Conservation (phyloP, 1,139 yeast genomes). For the Yamadazyma membranifaciens region DNA sequence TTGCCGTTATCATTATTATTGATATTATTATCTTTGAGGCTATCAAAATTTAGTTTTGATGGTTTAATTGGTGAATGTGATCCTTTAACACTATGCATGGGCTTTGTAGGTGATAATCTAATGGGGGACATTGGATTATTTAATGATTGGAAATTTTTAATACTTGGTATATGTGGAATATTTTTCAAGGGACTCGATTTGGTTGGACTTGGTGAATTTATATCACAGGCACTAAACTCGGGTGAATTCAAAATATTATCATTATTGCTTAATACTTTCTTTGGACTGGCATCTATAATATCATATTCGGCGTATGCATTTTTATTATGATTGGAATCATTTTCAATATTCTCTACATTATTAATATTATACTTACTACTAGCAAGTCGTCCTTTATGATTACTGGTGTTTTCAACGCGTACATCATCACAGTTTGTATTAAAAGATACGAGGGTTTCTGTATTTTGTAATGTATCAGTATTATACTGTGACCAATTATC, state of each 20-base stretch:
- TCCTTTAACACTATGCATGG: neutral
- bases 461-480: constrained; percentile 5
- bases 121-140: neutral
- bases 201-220: neutral
- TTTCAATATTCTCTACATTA: neutral
- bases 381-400: too few species aligned
- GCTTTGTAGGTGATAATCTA: constrained; percentile 3
- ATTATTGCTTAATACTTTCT: constrained; percentile 9
- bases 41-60: neutral
- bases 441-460: neutral
- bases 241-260: constrained; percentile 6
- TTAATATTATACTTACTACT: too few species aligned
- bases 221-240: neutral
- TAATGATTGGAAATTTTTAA: constrained; percentile 4
- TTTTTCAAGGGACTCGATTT: neutral
- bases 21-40: neutral
- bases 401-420: too few species aligned
- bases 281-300: constrained; percentile 19
- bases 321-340: neutral
- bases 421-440: neutral
- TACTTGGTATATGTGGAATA: constrained; percentile 5
- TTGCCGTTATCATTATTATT: neutral
- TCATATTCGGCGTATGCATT: constrained; percentile 31
- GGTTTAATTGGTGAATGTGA: constrained; percentile 2
- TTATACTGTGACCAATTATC: constrained; percentile 37